Conservation (phyloP, 805 yeast genomes). For the Candida piceae region DNA sequence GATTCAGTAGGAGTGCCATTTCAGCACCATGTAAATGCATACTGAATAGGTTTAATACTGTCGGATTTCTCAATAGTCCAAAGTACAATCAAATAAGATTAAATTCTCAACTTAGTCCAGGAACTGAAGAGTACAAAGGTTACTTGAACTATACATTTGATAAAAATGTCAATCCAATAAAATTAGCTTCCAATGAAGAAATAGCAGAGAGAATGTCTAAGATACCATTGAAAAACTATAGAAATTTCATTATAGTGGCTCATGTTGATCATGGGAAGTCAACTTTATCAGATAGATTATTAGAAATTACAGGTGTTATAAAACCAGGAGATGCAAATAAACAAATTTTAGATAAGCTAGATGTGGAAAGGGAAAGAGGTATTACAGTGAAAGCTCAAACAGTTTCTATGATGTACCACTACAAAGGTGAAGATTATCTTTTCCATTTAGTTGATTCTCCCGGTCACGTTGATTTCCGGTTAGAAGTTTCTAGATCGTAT, state of each 20-base stretch:
- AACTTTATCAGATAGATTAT: slow-evolving; percentile 79
- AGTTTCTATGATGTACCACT: slow-evolving; percentile 81
- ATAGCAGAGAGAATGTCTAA: slow-evolving; percentile 49
- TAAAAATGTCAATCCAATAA: slow-evolving; percentile 25
- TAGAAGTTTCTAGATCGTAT: slow-evolving; percentile 89
- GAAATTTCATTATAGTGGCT: slow-evolving; percentile 93
- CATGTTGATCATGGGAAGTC: slow-evolving; percentile 88
- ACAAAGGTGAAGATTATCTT: slow-evolving; percentile 67
- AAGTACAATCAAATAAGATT: neutral
- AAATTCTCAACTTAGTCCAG: slow-evolving; percentile 2
- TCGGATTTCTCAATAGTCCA: no score
- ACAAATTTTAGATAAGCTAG: slow-evolving; percentile 86
- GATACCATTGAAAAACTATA: slow-evolving; percentile 76
- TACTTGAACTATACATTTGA: slow-evolving; percentile 26
- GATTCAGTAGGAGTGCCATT: no score
- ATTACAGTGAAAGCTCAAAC: slow-evolving; percentile 97
- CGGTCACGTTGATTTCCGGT: slow-evolving; percentile 94
- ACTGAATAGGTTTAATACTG: no score
- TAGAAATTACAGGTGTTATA: slow-evolving; percentile 87
- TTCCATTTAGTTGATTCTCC: slow-evolving; percentile 95
- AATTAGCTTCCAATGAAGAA: slow-evolving; percentile 12
- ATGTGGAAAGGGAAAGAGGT: slow-evolving; percentile 94
- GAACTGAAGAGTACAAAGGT: slow-evolving; percentile 21
- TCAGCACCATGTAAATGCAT: no score
- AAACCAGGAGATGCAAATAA: slow-evolving; percentile 61